Evolutionary conservation across 768 basidiomycete genomes (phyloP).

Genomic region (Boletus bicolor): DNA sequence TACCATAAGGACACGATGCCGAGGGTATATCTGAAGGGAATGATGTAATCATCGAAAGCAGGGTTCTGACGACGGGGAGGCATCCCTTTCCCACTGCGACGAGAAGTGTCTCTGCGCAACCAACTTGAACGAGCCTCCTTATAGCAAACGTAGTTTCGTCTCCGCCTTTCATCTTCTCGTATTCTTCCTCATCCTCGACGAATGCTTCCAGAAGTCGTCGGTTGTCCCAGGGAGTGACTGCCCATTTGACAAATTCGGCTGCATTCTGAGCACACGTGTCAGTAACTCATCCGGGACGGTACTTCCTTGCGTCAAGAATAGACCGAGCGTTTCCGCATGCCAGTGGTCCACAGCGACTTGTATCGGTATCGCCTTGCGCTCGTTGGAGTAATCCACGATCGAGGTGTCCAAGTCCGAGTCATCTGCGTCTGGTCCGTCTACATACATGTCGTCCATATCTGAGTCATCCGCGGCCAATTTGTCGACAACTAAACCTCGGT

Average conservation of each 20-base stretch:
- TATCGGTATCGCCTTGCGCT: neutral
- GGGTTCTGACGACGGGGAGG: no score
- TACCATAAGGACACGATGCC: no score
- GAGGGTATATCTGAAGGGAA: no score
- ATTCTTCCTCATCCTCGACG: neutral
- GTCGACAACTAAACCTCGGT: no score
- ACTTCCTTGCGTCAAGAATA: slow-evolving; percentile 2
- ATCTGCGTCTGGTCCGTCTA: no score
- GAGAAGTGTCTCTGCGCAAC: neutral
- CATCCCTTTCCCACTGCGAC: no score
- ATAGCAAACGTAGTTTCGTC: neutral
- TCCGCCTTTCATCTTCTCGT: neutral
- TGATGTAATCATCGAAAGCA: no score
- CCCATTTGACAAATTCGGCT: slow-evolving; percentile 1
- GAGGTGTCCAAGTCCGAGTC: no score
- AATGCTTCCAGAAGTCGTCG: slow-evolving; percentile 1
- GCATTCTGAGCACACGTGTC: neutral
- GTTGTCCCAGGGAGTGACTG: neutral
- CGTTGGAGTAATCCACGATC: no score
- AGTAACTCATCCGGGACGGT: neutral
- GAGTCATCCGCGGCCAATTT: no score
- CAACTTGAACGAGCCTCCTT: neutral
- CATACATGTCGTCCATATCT: no score
- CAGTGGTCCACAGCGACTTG: slow-evolving; percentile 1
- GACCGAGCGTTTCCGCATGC: neutral